These are phyloP conservation scores for Verticillium nubilum DNA, from an alignment of 2,329 filamentous ascomycete genomes.

Conservation along the genomic window DNA sequence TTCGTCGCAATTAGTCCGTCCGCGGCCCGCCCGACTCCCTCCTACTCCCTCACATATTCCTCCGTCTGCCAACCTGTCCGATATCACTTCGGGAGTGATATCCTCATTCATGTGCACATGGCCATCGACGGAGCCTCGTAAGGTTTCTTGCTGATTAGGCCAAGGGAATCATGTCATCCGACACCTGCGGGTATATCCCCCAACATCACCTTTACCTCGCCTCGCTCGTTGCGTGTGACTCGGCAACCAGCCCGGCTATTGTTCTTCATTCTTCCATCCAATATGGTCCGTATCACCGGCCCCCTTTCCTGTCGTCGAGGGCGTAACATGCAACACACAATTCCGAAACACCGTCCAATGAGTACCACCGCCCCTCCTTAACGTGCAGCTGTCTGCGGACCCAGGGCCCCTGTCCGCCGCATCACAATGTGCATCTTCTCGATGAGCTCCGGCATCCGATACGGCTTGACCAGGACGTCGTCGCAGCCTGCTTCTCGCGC, in stretches of 20 bases:
- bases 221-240: not conserved
- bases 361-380: not conserved
- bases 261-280: not conserved
- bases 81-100: not conserved
- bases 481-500: constrained; percentile 50
- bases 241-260: not conserved
- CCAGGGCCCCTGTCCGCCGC: constrained; percentile 17
- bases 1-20: not conserved
- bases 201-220: not conserved
- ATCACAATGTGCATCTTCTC: constrained; percentile 53
- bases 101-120: not conserved
- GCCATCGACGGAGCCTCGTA: not conserved
- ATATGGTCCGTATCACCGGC: not conserved
- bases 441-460: constrained; percentile 56
- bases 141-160: too few relatives aligned
- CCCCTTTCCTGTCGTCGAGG: not conserved
- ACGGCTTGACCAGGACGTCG: constrained; percentile 68
- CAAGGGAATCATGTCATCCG: not conserved
- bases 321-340: not conserved
- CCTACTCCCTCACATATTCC: not conserved
- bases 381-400: not conserved
- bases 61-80: not conserved
- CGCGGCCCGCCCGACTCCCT: not conserved
- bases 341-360: not conserved
- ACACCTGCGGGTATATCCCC: not conserved